Base-by-base conservation (phyloP, 2,329 filamentous ascomycete species). In the Ophiostoma australiae region DNA sequence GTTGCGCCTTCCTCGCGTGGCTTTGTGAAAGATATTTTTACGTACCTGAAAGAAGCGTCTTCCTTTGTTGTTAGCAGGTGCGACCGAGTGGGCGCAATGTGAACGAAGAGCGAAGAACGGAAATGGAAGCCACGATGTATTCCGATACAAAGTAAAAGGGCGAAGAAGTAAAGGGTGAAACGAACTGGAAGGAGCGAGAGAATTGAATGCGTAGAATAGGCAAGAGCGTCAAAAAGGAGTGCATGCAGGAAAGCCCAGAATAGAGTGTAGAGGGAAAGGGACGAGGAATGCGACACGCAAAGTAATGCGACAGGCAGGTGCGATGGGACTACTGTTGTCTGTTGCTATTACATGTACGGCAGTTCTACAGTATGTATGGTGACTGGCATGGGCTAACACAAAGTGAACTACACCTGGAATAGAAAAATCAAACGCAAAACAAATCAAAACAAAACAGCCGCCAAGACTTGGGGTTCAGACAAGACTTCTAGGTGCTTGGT, bases 401-500 rank as follows among this genome's bases (percentile, higher is more conserved):
- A 37, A 7, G 4, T 35, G 23, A 20, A 17, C n/a, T n/a, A n/a
- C n/a, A n/a, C 33, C 20, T 48, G 39, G 20, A 41, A 37, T 10
- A 33, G 27, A 67, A 33, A 48, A 67, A 35, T 31, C 27, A 31
- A 31, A 31, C 27, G 37, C 27, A 52, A 63, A 70, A 58, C 52
- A 72, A 71, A 69, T 48, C 44, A 48, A 48, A n/a, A 48, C 44
- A 33, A 69, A 72, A 69, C 66, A 35, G 52, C 5, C 15, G 58
- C 58, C 58, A 63, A 63, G 58, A 63, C 58, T 20, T n/a, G 13
- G 31, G 15, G 27, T 63, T 23, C 4, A 63, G 17, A 63, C 31
- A 33, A 63, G 27, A 63, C 10, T 17, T 33, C 37, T 31, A 52
- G 15, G 23, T 31, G 15, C 48, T 27, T 52, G 33, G 10, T 58